Conservation (phyloP, 1,139 yeast species). For the Suhomyces coccinellae region DNA sequence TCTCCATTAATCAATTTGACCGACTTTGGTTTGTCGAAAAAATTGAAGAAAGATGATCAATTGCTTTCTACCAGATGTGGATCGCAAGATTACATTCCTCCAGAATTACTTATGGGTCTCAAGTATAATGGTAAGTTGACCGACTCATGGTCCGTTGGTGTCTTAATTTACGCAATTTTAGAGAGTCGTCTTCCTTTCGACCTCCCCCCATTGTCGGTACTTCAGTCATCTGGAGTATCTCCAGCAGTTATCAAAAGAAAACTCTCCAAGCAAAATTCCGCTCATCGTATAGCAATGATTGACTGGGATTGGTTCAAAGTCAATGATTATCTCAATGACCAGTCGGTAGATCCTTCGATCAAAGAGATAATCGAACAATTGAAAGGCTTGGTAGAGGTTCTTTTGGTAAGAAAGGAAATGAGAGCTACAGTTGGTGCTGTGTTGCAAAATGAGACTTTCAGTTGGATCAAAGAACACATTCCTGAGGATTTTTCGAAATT, state of each 20-base stretch:
- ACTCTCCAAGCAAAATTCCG: slow-evolving; percentile 59
- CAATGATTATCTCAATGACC: slow-evolving; percentile 21
- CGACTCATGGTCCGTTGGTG: slow-evolving; percentile 95
- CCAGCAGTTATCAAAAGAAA: slow-evolving; percentile 52
- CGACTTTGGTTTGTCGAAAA: slow-evolving; percentile 85
- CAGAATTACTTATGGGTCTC: slow-evolving; percentile 86
- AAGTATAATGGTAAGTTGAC: slow-evolving; percentile 87
- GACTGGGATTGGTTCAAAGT: slow-evolving; percentile 81
- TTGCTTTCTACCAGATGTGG: slow-evolving; percentile 86
- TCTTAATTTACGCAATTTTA: slow-evolving; percentile 74
- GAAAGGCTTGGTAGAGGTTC: slow-evolving; percentile 32
- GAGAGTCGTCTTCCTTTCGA: slow-evolving; percentile 92
- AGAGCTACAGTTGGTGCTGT: slow-evolving; percentile 19
- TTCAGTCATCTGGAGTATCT: slow-evolving; percentile 33
- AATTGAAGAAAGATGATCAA: slow-evolving; percentile 58
- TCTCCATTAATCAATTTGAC: slow-evolving; percentile 62
- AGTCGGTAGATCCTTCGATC: slow-evolving; percentile 18
- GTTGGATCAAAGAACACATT: slow-evolving; percentile 23
- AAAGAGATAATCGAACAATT: slow-evolving; percentile 28
- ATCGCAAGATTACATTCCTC: slow-evolving; percentile 92
- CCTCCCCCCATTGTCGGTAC: slow-evolving; percentile 45
- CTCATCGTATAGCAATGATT: slow-evolving; percentile 88
- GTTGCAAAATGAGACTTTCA: slow-evolving; percentile 15
- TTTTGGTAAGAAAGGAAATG: slow-evolving; percentile 43
- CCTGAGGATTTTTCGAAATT: slow-evolving; percentile 11